A percentile compares a stretch with the other conserved stretches of the same genome.
These are phyloP conservation scores for Proliferodiscus dingleyae DNA, from an alignment of 2,329 filamentous ascomycete species.

Conservation along the genomic window DNA sequence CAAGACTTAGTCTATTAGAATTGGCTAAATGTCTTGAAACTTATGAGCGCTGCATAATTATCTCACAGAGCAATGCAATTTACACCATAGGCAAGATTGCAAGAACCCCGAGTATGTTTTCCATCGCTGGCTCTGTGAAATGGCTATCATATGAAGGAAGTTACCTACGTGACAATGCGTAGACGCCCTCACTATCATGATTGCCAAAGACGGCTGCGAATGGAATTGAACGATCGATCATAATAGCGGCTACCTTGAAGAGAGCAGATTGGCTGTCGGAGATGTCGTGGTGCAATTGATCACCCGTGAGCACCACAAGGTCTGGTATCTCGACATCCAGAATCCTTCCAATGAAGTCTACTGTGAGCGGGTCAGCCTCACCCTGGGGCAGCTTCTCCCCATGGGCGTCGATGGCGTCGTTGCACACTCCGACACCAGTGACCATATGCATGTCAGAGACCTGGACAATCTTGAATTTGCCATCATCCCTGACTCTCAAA, in stretches of 20 bases:
- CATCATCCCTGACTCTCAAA: conserved; percentile 70
- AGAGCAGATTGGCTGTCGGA: conserved; percentile 69
- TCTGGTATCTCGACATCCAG: conserved; percentile 90
- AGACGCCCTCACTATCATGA: conserved; percentile 77
- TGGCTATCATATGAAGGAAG: conserved; percentile 22
- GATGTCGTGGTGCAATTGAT: conserved; percentile 92
- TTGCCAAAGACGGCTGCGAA: conserved; percentile 94
- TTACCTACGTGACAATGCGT: conserved; percentile 37
- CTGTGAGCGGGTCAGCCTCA: conserved; percentile 81
- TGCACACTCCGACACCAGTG: conserved; percentile 77
- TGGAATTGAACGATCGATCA: conserved; percentile 80
- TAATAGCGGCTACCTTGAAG: conserved; percentile 80
- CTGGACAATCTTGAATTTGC: conserved; percentile 94
- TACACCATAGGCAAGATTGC: conserved; percentile 21
- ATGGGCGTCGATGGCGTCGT: conserved; percentile 62
- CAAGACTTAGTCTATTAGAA: conserved; percentile 21
- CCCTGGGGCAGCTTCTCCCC: conserved; percentile 56
- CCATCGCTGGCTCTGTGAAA: conserved; percentile 22
- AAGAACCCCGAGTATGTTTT: conserved; percentile 13
- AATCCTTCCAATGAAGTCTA: conserved; percentile 79
- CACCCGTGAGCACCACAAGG: conserved; percentile 81
- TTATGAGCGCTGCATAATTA: too few relatives aligned
- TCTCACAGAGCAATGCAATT: conserved; percentile 14
- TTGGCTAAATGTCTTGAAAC: too few relatives aligned
- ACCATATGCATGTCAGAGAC: conserved; percentile 88